Base-by-base conservation (phyloP, 2,329 filamentous ascomycete species). In the Neurospora crassa region DNA sequence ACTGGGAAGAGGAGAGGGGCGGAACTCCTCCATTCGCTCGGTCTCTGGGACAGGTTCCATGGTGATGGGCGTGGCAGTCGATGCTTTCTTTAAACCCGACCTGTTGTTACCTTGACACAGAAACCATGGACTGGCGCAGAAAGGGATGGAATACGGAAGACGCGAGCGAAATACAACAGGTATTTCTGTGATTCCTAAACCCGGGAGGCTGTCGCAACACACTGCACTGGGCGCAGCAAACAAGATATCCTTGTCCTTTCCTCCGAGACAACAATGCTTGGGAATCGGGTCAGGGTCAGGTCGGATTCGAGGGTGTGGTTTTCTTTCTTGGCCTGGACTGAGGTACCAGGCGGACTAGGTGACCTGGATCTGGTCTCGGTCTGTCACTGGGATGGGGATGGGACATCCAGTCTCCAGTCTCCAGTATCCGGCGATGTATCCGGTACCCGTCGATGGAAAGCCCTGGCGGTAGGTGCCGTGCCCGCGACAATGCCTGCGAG, bases 31-130 rank as follows among this genome's bases (percentile, higher is more conserved):
- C 85, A 91, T 88, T 74, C 88, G 84, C 83, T 90, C 87, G 68
- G 88, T 89, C 82, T 91, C 89, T 75, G 89, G 89, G 77, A 91
- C 89, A 72, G 88, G 87, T 80, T 91, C 89, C 89, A 91, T 91
- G 76, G 76, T 80, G 79, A 69, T 70, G 73, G 67, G 68, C 68
- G 68, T 72, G 70, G 63, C 67, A 42, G 59, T 71, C 71, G 72
- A 63, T 73, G 72, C 70, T 72, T 70, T 75, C 74, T 72, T 72
- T 71, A 70, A 70, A 69, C 72, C 71, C 72, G 72, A 70, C 29
- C 70, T 69, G 45, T 73, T 41, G 71, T 63, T 37, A 63, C 67
- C 69, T 67, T n/a, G 43, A 42, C n/a, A 43, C 40, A 67, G 67
- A 69, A 68, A 71, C 68, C 53, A 67, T 69, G 53, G 68, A 67